Percentiles rank a stretch among this genome's conserved stretches.
Conservation (phyloP, 257 asterid species). For the Jacaranda copaia region DNA sequence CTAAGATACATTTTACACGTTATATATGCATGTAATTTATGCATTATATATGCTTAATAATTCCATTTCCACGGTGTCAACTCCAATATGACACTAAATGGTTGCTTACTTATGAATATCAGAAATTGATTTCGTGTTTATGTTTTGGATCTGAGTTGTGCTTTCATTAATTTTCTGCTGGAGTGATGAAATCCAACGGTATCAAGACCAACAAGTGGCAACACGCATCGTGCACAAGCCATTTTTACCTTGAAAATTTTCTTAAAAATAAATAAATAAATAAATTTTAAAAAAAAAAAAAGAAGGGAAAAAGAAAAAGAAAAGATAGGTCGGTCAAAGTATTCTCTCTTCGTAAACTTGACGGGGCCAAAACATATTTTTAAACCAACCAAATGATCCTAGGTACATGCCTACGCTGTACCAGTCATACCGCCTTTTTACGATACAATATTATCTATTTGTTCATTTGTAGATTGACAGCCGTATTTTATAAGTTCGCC, state of each 20-base stretch:
- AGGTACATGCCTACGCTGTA: conserved; percentile 10
- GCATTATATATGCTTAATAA: too few species aligned
- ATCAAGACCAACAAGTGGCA: not conserved
- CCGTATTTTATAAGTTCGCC: too few species aligned
- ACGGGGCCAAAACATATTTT: not conserved
- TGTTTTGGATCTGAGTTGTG: not conserved
- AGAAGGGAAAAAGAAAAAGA: too few species aligned
- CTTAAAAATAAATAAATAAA: too few species aligned
- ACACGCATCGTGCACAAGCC: not conserved
- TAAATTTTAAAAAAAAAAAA: too few species aligned
- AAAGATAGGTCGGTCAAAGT: conserved; percentile 2
- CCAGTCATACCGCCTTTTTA: not conserved
- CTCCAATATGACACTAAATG: not conserved
- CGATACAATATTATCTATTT: not conserved
- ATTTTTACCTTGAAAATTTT: not conserved
- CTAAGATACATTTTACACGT: too few species aligned
- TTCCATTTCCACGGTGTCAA: too few species aligned
- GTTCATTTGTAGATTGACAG: too few species aligned
- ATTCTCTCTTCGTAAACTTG: not conserved
- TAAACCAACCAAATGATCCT: not conserved
- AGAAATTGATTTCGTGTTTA: too few species aligned
- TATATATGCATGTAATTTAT: too few species aligned
- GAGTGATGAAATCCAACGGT: conserved; percentile 7
- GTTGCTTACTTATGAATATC: too few species aligned
- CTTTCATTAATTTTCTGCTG: not conserved